Base-by-base conservation (phyloP, 371 early-diverging fungal species). In the Umbelopsis sp. region DNA sequence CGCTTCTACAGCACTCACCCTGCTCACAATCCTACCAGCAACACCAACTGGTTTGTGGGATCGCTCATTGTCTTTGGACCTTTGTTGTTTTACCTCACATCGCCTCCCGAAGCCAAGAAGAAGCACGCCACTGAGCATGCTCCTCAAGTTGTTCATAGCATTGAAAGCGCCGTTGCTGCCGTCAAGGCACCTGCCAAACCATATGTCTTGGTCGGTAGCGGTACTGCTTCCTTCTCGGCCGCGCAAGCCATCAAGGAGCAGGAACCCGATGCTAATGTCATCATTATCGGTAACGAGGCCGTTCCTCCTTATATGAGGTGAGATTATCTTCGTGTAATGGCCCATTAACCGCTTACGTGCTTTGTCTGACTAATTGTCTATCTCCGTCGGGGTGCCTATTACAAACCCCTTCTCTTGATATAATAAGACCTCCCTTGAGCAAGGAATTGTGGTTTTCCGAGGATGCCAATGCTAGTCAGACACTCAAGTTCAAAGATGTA, bases 391-490 rank as follows among this genome's bases (percentile, higher is more conserved):
- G 38, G 44, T 69, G 11, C 14, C 18, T 24, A 22, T 57, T 22
- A 12, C 44, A 45, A 50, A 12, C 25, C 3, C 22, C 48, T 44
- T 45, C 1, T 37, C 6, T 45, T 44, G 0, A 12, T 41, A 10
- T 41, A 41, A 10, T 41, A 65, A 80, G 81, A 65, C 88, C 90
- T 44, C 89, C 89, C 44, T 78, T 92, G 75, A 87, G 88, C 51
- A 92, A 92, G 74, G 93, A 93, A 71, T 79, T 93, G 70, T 93
- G 93, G 93, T 85, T 87, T 76, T 84, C 85, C 66, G 86, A 84
- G 50, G 83, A 84, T 44, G 75, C 78, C 29, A 75, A 79, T 14
- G 79, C 80, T 12, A 78, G 78, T 50, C 72, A 82, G 50, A 80
- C 76, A 22, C 83, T 92, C 25, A 66, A 74, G 10, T 93, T 91